phyloP scores from a whole-genome alignment of 495 filamentous ascomycete genomes.

The Lasiosphaeria hispida region DNA sequence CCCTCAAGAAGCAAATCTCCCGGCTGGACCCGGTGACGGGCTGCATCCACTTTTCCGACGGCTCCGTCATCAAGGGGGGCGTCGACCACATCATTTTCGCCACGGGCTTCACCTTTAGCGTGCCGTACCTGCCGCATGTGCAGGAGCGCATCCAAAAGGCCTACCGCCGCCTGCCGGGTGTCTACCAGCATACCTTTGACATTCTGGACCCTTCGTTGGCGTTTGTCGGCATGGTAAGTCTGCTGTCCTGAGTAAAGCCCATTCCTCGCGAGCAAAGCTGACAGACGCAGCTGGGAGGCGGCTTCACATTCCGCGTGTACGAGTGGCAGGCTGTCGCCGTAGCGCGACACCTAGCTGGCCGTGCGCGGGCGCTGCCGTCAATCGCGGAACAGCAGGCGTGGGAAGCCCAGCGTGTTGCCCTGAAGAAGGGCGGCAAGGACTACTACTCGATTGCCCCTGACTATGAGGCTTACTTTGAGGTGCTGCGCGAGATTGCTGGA shows the following conservation, averaged over 20 bases:
- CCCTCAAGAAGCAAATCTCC: constrained; percentile 45
- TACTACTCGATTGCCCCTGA: constrained; percentile 39
- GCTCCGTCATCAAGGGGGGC: constrained; percentile 38
- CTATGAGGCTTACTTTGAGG: constrained; percentile 33
- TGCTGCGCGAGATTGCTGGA: constrained; percentile 30
- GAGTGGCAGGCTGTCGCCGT: constrained; percentile 61
- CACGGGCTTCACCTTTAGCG: constrained; percentile 57
- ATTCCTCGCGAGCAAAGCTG: constrained; percentile 10
- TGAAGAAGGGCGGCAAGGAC: constrained; percentile 31
- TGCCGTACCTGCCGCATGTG: constrained; percentile 53
- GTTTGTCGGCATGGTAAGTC: constrained; percentile 39
- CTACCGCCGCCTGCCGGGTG: constrained; percentile 47
- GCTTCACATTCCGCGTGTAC: constrained; percentile 58
- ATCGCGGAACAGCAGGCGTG: constrained; percentile 38
- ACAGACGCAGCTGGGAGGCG: constrained; percentile 42
- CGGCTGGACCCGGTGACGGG: constrained; percentile 34
- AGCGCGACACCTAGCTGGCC: constrained; percentile 55
- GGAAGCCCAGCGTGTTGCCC: constrained; percentile 35
- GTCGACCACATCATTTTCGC: constrained; percentile 60
- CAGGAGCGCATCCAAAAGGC: constrained; percentile 47
- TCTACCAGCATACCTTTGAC: constrained; percentile 59
- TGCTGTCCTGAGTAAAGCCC: not conserved
- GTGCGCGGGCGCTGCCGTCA: constrained; percentile 28
- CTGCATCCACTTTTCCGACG: constrained; percentile 49
- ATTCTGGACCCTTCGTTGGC: constrained; percentile 43